Conservation (phyloP, 1,284 basidiomycete species). For the Anthracocystis setariae region DNA sequence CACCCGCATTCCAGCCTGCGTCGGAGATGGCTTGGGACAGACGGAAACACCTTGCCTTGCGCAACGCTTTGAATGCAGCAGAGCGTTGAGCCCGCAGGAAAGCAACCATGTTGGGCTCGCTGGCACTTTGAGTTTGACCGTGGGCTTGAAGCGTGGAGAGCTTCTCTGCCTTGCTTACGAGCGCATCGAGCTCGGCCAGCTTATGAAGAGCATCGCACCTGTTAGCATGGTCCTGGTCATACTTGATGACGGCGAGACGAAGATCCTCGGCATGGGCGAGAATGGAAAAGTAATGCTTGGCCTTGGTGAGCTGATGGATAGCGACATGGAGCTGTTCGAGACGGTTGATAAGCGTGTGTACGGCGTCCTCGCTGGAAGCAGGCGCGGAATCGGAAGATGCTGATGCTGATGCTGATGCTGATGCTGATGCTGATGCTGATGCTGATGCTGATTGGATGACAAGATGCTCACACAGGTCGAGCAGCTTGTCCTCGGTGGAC, state of each 20-base stretch:
- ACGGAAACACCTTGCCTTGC: slow-evolving; percentile 15
- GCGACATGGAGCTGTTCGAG: slow-evolving; percentile 38
- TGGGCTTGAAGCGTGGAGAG: slow-evolving; percentile 4
- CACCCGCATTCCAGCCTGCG: slow-evolving; percentile 32
- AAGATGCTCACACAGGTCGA: slow-evolving; percentile 45
- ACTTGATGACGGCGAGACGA: slow-evolving; percentile 14
- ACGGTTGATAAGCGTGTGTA: slow-evolving; percentile 19
- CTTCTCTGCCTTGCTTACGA: slow-evolving; percentile 32
- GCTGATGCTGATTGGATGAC: slow-evolving; percentile 13
- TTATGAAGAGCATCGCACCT: slow-evolving; percentile 6
- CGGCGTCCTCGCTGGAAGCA: slow-evolving; percentile 19
- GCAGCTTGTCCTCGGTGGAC: slow-evolving; percentile 39
- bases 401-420: background rate
- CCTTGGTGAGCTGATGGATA: slow-evolving; percentile 39
- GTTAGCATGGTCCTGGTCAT: slow-evolving; percentile 11
- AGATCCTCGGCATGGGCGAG: slow-evolving; percentile 54
- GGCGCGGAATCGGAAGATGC: too few species aligned
- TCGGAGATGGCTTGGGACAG: slow-evolving; percentile 36
- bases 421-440: background rate
- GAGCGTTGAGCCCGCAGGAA: slow-evolving; percentile 51
- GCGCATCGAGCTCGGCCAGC: slow-evolving; percentile 26
- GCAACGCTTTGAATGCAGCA: slow-evolving; percentile 35
- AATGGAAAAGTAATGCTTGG: slow-evolving; percentile 47
- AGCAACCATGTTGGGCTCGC: slow-evolving; percentile 25
- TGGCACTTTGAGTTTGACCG: too few species aligned